Evolutionary conservation across 2,329 filamentous ascomycete species (phyloP), one percentile per base, ranked within the genome.

Genomic region (Colletotrichum destructivum): DNA sequence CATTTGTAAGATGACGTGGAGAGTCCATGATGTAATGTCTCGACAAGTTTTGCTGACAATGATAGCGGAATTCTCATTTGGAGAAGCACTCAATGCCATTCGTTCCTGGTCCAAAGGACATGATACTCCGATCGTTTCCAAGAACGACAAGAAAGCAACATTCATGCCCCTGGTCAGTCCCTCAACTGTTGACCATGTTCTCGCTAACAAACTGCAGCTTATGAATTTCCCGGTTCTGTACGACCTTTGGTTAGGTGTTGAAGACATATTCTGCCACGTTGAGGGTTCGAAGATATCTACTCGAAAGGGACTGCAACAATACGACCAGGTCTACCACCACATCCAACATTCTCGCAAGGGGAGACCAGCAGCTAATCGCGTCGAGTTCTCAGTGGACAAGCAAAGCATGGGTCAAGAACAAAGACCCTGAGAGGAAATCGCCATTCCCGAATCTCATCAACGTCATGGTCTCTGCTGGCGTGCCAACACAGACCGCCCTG

Each of bases 141-240:
- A 75, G 40, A 80, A 80, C 16, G 78, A 80, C 42, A 66, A 76
- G 13, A 79, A 78, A 56, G 78, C 78, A 0, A 78, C 75, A 21
- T 74, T 75, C 67, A 78, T 80, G 74, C 77, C 78, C 2, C 51
- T 79, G 11, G 78, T 78, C 49, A 40, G 74, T 66, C 31, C 21
- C 4, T 12, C 9, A 15, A 31, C 16, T 16, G 2, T 23, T 11
- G 11, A n/a, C 0, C 11, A 46, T 44, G 52, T 16, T 5, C 12
- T 26, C 21, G 31, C 44, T 40, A 0, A 49, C 31, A 16, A 31
- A 23, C 47, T 21, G 2, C n/a, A 69, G 52, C 61, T 65, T 0
- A 65, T 65, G 61, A 69, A 69, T 38, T 65, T 52, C 15, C 61
- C 52, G 8, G 18, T 44, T 1, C 4, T 65, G 8, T 59, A 69